Percentiles rank a stretch among this genome's conserved stretches.
Evolutionary conservation across 371 early-diverging fungal genomes (phyloP).

Genomic region (Umbelopsis sp.): DNA sequence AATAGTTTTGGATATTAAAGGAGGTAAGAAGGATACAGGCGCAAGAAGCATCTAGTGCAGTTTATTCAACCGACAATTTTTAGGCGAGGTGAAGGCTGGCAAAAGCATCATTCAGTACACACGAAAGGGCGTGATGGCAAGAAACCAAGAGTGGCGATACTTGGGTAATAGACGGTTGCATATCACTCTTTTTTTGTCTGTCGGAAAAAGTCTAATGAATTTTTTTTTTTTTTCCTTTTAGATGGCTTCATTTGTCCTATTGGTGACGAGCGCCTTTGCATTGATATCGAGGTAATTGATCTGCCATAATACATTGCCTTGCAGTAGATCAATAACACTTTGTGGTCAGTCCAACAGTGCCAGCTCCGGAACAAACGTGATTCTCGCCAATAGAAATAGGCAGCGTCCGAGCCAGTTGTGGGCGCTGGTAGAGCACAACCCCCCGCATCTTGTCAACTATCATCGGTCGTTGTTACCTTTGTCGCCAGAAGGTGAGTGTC

Average conservation of each 20-base stretch:
- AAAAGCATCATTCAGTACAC: conserved; percentile 21
- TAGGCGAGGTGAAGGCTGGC: conserved; percentile 21
- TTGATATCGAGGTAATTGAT: conserved; percentile 3
- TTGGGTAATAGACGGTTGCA: background rate
- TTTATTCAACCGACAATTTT: background rate
- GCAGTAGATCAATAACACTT: background rate
- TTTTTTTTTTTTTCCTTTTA: background rate
- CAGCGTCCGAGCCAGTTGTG: background rate
- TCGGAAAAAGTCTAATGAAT: background rate
- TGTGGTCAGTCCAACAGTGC: background rate
- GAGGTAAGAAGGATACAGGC: conserved; percentile 12
- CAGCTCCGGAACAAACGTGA: background rate
- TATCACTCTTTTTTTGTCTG: background rate
- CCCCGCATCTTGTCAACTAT: background rate
- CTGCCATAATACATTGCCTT: too few relatives aligned
- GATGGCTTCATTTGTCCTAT: conserved; percentile 4
- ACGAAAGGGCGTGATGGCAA: conserved; percentile 8
- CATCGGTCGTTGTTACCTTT: background rate
- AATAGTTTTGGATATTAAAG: conserved; percentile 21
- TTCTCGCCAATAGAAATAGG: background rate
- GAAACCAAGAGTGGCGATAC: conserved; percentile 5
- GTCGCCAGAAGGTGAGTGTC: background rate
- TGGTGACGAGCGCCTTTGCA: background rate
- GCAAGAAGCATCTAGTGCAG: background rate
- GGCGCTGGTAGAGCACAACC: background rate